phyloP scores from a whole-genome alignment of 805 yeast species.

The Suhomyces tanzawaensis region DNA sequence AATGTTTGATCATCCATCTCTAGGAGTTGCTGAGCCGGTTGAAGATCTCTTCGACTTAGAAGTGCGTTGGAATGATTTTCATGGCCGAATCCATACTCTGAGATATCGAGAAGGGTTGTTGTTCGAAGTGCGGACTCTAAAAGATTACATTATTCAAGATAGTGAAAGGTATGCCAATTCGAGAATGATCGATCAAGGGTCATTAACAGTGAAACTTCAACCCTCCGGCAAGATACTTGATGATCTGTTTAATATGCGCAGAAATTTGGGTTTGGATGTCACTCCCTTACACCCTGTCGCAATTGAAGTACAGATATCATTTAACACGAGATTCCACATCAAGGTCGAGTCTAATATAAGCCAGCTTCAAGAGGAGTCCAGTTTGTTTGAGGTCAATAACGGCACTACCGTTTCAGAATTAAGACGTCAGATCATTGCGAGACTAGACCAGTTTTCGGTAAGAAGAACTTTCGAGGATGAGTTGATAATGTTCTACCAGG shows the following conservation, averaged over 20 bases:
- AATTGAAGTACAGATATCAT: neutral
- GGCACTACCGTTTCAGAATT: constrained; percentile 20
- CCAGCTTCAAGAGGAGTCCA: constrained; percentile 15
- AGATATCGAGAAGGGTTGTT: constrained; percentile 17
- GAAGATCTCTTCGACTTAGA: neutral
- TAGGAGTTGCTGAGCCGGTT: constrained; percentile 20
- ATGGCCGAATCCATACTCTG: neutral
- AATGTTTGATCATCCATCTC: constrained; percentile 15
- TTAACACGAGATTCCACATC: constrained; percentile 14
- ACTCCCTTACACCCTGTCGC: constrained; percentile 22
- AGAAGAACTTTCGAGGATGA: constrained; percentile 28
- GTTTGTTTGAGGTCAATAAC: constrained; percentile 21
- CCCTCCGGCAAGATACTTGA: neutral
- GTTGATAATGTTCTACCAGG: constrained; percentile 15
- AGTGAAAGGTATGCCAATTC: too few species aligned
- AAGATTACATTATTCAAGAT: constrained; percentile 17
- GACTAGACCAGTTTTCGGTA: constrained; percentile 21
- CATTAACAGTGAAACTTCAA: neutral
- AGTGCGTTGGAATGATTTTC: constrained; percentile 12
- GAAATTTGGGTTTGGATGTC: too few species aligned
- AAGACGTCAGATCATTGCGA: constrained; percentile 17
- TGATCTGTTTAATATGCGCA: too few species aligned
- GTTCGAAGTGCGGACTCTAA: constrained; percentile 19
- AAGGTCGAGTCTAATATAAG: constrained; percentile 15
- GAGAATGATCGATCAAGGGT: too few species aligned